A percentile compares a stretch with the other conserved stretches of the same genome.
Evolutionary conservation across 2,329 filamentous ascomycete genomes (phyloP).

Genomic region (Chaetomiaceae sp.): DNA sequence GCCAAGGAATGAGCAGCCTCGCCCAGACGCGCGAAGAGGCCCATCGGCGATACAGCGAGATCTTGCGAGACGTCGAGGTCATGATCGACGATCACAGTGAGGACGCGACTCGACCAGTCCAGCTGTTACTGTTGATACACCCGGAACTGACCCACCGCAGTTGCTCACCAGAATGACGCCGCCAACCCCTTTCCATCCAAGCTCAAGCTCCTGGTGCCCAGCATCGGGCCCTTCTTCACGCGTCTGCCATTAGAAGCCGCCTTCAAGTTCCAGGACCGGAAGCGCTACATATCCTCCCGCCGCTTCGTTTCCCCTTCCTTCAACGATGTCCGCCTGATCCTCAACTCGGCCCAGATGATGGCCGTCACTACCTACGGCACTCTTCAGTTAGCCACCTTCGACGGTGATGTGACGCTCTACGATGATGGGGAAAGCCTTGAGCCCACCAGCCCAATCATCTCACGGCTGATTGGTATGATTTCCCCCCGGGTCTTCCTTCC

Average conservation of each 20-base stretch:
- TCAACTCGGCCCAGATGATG: slow-evolving; percentile 94
- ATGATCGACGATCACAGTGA: slow-evolving; percentile 88
- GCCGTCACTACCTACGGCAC: slow-evolving; percentile 69
- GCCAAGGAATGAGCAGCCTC: slow-evolving; percentile 46
- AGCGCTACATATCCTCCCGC: slow-evolving; percentile 79
- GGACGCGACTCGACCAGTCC: slow-evolving; percentile 19
- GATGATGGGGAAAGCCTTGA: slow-evolving; percentile 78
- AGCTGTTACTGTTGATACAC: not conserved
- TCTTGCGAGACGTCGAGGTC: slow-evolving; percentile 86
- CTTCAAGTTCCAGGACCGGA: slow-evolving; percentile 82
- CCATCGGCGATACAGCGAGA: slow-evolving; percentile 86
- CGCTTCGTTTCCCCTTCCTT: slow-evolving; percentile 95
- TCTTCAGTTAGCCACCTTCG: slow-evolving; percentile 86
- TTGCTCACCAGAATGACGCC: slow-evolving; percentile 60
- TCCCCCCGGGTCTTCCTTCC: too few species aligned
- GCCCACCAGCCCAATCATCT: slow-evolving; percentile 69
- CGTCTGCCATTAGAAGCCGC: slow-evolving; percentile 78
- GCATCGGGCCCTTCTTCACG: slow-evolving; percentile 91
- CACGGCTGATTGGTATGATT: slow-evolving; percentile 45
- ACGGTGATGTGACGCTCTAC: slow-evolving; percentile 95
- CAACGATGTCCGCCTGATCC: slow-evolving; percentile 87
- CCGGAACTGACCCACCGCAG: slow-evolving; percentile 35
- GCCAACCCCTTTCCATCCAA: slow-evolving; percentile 70
- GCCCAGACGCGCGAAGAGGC: slow-evolving; percentile 71
- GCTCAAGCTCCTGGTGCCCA: slow-evolving; percentile 83